phyloP scores from a whole-genome alignment of 2,329 filamentous ascomycete genomes.

The Cladosporium sp. region DNA sequence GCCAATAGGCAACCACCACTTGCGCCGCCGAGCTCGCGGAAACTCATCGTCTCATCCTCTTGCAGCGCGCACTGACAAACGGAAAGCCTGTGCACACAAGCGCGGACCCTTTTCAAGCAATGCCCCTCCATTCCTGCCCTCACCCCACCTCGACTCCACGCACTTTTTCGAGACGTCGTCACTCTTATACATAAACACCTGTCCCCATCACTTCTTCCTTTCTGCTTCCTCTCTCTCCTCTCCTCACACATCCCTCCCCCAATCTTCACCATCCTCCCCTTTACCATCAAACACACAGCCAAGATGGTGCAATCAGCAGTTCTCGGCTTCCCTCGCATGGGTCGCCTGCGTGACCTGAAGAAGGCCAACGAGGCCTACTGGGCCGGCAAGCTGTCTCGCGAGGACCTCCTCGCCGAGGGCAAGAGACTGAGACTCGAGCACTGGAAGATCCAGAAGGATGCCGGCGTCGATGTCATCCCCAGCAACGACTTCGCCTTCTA shows the following conservation, averaged over 20 bases:
- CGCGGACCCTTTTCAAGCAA: neutral
- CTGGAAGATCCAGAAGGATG: conserved; percentile 99
- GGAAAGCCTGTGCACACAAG: conserved; percentile 1
- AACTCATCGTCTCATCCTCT: neutral
- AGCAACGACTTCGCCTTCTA: conserved; percentile 99
- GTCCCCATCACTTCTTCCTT: neutral
- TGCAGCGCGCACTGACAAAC: neutral
- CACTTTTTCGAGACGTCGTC: conserved; percentile 7
- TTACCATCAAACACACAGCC: conserved; percentile 21
- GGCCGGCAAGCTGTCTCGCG: conserved; percentile 89
- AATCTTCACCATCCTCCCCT: neutral
- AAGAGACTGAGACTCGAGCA: conserved; percentile 95
- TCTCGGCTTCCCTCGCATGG: conserved; percentile 99
- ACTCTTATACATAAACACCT: conserved; percentile 14
- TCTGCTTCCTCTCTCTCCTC: neutral
- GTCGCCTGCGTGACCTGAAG: conserved; percentile 97
- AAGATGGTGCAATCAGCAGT: conserved; percentile 64
- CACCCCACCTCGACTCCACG: conserved; percentile 13
- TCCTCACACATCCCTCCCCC: neutral
- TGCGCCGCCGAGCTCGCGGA: conserved; percentile 5
- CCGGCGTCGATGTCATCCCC: conserved; percentile 94
- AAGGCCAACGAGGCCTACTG: conserved; percentile 99
- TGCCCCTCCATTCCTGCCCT: conserved; percentile 17
- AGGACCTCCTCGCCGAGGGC: conserved; percentile 87
- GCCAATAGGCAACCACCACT: neutral